Evolutionary conservation across 1,284 basidiomycete genomes (phyloP).

Genomic region (Violaceomyces palustris): DNA sequence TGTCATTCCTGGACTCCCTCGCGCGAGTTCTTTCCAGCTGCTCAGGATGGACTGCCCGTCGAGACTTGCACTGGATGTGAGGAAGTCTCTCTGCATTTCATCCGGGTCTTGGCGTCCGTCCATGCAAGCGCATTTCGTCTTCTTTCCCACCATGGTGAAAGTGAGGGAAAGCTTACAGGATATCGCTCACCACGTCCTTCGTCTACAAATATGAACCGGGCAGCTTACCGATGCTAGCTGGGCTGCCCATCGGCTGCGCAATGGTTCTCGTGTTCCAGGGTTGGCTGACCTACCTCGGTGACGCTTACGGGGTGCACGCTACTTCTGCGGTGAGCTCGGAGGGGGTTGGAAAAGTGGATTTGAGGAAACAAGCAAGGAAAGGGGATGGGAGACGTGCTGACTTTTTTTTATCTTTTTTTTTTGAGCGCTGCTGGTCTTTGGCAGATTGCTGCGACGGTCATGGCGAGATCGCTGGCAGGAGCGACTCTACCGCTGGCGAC

Average conservation of each 20-base stretch:
- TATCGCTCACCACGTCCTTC: too few relatives aligned
- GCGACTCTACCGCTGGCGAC: constrained; percentile 20
- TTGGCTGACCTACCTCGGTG: constrained; percentile 27
- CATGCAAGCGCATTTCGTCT: too few relatives aligned
- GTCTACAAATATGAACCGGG: constrained; percentile 5
- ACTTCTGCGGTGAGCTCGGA: constrained; percentile 14
- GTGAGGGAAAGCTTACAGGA: too few relatives aligned
- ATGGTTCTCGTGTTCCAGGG: constrained; percentile 29
- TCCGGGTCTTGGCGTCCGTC: too few relatives aligned
- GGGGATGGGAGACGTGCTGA: too few relatives aligned
- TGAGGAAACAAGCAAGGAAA: too few relatives aligned
- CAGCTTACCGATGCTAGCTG: constrained; percentile 14
- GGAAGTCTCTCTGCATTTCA: too few relatives aligned
- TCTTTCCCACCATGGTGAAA: too few relatives aligned
- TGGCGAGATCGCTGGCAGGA: constrained; percentile 16
- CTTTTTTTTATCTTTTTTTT: too few relatives aligned
- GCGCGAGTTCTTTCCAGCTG: too few relatives aligned
- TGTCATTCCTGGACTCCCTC: neutral
- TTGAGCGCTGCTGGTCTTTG: too few relatives aligned
- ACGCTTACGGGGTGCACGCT: constrained; percentile 20
- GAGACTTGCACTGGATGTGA: constrained; percentile 1
- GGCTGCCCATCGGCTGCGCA: constrained; percentile 18
- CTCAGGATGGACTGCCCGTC: constrained; percentile 15
- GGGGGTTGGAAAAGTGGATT: neutral
- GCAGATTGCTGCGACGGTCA: constrained; percentile 22